Base-by-base conservation (phyloP, 805 yeast genomes). In the Geotrichum ghanense region DNA sequence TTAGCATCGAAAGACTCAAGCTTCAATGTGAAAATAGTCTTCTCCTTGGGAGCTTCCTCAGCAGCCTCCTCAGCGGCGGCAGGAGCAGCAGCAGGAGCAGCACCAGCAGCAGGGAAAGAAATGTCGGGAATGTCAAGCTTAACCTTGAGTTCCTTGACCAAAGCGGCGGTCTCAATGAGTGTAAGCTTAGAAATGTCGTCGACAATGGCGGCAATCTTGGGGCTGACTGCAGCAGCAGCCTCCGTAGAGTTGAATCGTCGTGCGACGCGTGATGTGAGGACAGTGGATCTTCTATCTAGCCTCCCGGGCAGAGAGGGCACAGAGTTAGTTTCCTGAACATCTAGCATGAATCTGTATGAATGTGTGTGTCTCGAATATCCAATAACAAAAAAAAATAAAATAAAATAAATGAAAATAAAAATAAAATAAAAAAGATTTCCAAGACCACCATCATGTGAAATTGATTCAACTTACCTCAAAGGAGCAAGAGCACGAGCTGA, bases 121-220 rank as follows among this genome's bases (percentile, higher is more conserved):
- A 89, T 87, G 64, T 92, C 99, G 54, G 97, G 86, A 55, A 92
- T 92, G 70, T 92, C 88, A 58, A 92, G 79, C 62, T 81, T 81
- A 41, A 80, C 70, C 69, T 66, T 66, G 49, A 68, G 68, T 64
- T 86, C 95, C 35, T 78, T 64, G 52, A 92, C 84, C 62, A 92
- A 76, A 23, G 81, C 66, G n/a, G 95, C 81, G 20, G 97, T 90
- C 71, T 92, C 98, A 61, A 89, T 73, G 48, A 92, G 75, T n/a
- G 95, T 88, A 64, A 92, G 75, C 56, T 83, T 76, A 45, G 97
- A 79, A 63, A 92, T 92, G 60, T 85, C 84, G 61, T 86, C 92
- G 47, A 92, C 99, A 57, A 92, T 89, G 47, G 78, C 67, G 42
- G 81, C 59, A 66, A 92, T 88, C 68, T 90, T 89, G 55, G 97